Percentiles rank a stretch among this genome's conserved stretches.
phyloP scores from a whole-genome alignment of 371 early-diverging fungal species.

The Rhizopus sp. region DNA sequence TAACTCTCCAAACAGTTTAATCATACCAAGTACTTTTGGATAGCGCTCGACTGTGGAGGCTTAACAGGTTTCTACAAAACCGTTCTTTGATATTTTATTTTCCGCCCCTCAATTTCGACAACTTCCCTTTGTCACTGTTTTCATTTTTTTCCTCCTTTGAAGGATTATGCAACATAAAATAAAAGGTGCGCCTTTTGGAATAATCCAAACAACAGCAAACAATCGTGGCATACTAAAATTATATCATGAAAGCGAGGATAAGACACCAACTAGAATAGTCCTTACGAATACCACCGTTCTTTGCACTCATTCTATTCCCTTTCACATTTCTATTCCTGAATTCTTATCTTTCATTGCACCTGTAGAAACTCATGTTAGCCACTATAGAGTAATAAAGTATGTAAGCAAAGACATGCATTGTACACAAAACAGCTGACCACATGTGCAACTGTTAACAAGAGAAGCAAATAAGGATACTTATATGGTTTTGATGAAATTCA shows the following conservation, averaged over 20 bases:
- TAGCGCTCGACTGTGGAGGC: no score
- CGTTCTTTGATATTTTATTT: no score
- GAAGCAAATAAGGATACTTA: constrained; percentile 79
- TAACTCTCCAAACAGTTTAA: no score
- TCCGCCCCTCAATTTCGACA: no score
- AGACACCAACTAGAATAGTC: constrained; percentile 7
- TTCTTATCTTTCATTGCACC: constrained; percentile 82
- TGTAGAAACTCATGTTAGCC: constrained; percentile 57
- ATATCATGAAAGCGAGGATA: constrained; percentile 45
- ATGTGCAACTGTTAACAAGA: constrained; percentile 26
- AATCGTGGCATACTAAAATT: constrained; percentile 67
- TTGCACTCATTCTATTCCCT: constrained; percentile 80
- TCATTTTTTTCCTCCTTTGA: background rate
- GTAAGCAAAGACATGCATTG: no score
- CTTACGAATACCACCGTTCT: constrained; percentile 41
- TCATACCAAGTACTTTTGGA: no score
- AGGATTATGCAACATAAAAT: background rate
- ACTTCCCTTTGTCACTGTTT: background rate
- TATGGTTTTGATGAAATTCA: constrained; percentile 80
- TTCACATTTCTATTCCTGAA: constrained; percentile 83
- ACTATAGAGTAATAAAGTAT: constrained; percentile 72
- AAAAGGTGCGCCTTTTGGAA: constrained; percentile 21
- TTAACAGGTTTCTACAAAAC: no score
- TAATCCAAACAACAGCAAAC: constrained; percentile 6
- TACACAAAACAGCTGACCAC: background rate